Conservation (phyloP, 2,329 filamentous ascomycete genomes). For the Hypoxylon sp. region DNA sequence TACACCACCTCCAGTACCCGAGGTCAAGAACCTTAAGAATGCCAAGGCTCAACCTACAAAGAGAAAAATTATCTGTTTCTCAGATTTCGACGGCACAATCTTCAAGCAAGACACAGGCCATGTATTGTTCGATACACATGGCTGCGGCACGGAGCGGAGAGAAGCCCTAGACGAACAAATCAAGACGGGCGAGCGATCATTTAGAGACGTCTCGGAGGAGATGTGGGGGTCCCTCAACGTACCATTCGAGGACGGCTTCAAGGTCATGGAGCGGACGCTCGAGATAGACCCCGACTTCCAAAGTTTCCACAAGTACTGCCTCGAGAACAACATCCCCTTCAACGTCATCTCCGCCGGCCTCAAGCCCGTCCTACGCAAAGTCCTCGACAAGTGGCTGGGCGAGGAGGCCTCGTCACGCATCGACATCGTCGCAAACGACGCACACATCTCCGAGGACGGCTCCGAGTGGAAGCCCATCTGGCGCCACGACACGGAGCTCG, state of each 20-base stretch:
- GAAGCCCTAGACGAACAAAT: slow-evolving; percentile 74
- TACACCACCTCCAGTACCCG: slow-evolving; percentile 52
- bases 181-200: slow-evolving; percentile 74
- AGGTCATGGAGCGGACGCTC: slow-evolving; percentile 72
- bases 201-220: slow-evolving; percentile 79
- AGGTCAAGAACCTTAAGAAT: slow-evolving; percentile 51
- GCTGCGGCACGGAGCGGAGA: slow-evolving; percentile 71
- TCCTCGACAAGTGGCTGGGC: slow-evolving; percentile 76
- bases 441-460: slow-evolving; percentile 70
- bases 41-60: slow-evolving; percentile 55
- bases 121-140: slow-evolving; percentile 76
- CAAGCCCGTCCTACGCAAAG: slow-evolving; percentile 73
- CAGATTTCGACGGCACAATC: slow-evolving; percentile 81
- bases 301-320: slow-evolving; percentile 75
- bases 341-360: slow-evolving; percentile 78
- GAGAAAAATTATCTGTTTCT: slow-evolving; percentile 72
- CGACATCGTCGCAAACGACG: slow-evolving; percentile 78
- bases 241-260: slow-evolving; percentile 77
- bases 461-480: slow-evolving; percentile 76
- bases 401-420: slow-evolving; percentile 71
- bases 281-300: slow-evolving; percentile 76
- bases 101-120: slow-evolving; percentile 81
- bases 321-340: slow-evolving; percentile 74
- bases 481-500: slow-evolving; percentile 75
- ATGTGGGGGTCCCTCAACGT: slow-evolving; percentile 78